A percentile compares a stretch with the other conserved stretches of the same genome.
phyloP scores from a whole-genome alignment of 108 stramenopile genomes.

The Conticribra guillardii region DNA sequence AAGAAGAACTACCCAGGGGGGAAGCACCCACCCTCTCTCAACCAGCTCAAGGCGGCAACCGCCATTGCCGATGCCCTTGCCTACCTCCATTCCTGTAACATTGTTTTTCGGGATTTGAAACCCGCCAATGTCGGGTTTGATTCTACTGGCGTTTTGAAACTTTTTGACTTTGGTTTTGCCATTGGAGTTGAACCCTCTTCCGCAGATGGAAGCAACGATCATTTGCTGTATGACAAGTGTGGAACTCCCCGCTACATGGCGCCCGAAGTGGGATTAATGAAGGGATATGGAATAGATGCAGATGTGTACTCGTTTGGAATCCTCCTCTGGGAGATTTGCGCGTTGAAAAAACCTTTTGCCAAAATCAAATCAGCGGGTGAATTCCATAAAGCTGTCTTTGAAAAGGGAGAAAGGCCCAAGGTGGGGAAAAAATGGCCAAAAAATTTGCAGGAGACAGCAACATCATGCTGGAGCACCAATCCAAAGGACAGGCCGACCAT shows the following conservation, averaged over 20 bases:
- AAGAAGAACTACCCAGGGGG: conserved; percentile 4
- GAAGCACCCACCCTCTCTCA: not conserved
- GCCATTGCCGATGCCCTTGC: conserved; percentile 59
- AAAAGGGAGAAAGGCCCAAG: conserved; percentile 43
- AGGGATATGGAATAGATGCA: conserved; percentile 40
- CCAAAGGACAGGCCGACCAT: conserved; percentile 50
- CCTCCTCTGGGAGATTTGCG: conserved; percentile 58
- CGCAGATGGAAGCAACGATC: conserved; percentile 20
- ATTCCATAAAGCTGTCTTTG: conserved; percentile 46
- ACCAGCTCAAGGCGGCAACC: conserved; percentile 12
- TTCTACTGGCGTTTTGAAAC: conserved; percentile 12
- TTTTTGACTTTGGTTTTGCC: conserved; percentile 71
- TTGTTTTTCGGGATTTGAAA: conserved; percentile 78
- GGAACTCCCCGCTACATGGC: conserved; percentile 62
- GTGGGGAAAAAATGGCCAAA: conserved; percentile 34
- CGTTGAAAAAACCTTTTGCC: conserved; percentile 55
- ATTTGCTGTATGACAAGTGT: conserved; percentile 35
- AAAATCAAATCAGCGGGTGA: conserved; percentile 36
- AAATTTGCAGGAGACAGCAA: conserved; percentile 39
- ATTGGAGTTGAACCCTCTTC: too few species aligned
- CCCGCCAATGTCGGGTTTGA: conserved; percentile 9
- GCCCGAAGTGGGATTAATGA: conserved; percentile 31
- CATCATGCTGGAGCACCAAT: conserved; percentile 51
- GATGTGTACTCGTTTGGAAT: conserved; percentile 71
- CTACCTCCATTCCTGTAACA: conserved; percentile 62